Conservation (phyloP, 2,329 filamentous ascomycete genomes). For the Akanthomyces uredinophilus region DNA sequence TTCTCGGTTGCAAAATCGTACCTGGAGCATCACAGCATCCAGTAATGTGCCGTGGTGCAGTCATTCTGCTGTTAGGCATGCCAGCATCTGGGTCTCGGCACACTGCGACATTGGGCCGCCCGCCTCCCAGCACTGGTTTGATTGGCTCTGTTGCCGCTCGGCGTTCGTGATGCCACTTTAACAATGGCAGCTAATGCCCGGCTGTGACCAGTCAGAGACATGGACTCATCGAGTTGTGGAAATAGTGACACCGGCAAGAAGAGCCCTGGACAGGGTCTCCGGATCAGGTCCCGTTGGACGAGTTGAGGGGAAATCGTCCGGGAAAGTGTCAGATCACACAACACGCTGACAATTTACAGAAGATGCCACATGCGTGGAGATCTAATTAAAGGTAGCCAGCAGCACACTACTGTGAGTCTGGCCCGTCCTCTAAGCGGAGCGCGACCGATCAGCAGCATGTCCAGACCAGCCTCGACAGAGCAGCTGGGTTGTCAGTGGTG, state of each 20-base stretch:
- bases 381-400: not conserved
- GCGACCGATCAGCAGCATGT: not conserved
- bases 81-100: slow-evolving; percentile 1
- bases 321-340: not conserved
- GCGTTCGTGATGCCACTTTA: slow-evolving; percentile 7
- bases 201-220: slow-evolving; percentile 7
- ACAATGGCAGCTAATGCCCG: not conserved
- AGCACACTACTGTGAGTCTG: too few species aligned
- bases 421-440: too few species aligned
- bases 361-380: not conserved
- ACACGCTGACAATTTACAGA: not conserved
- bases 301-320: not conserved
- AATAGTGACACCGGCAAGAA: not conserved
- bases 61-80: not conserved
- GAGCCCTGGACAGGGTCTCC: not conserved
- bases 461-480: not conserved
- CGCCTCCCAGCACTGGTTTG: not conserved
- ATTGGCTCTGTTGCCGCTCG: slow-evolving; percentile 14
- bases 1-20: not conserved
- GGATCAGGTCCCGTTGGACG: not conserved
- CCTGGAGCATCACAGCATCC: not conserved
- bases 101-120: not conserved
- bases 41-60: not conserved
- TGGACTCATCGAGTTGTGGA: not conserved
- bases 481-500: not conserved